Evolutionary conservation across 306 rosid genomes (phyloP).

Genomic region (Senna tora): DNA sequence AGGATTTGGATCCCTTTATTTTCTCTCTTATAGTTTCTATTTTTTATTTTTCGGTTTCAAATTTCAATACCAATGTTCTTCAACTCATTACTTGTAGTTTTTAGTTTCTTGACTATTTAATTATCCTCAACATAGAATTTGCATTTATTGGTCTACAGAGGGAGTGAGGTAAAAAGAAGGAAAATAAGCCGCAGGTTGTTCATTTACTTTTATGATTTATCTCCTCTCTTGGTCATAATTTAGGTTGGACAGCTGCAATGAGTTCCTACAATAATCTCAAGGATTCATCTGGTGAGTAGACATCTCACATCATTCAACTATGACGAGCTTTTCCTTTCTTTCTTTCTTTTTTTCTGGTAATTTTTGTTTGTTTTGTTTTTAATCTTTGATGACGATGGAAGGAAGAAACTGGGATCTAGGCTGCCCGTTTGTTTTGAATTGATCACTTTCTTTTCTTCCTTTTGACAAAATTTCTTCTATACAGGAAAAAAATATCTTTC

Average conservation of each 20-base stretch:
- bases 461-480: constrained; percentile 1
- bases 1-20: background rate
- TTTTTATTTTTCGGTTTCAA: background rate
- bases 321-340: constrained; percentile 29
- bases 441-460: constrained; percentile 8
- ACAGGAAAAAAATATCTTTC: background rate
- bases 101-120: constrained; percentile 23
- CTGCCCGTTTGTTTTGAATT: background rate
- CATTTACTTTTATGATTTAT: constrained; percentile 19
- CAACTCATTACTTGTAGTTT: background rate
- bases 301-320: constrained; percentile 23
- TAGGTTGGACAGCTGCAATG: constrained; percentile 78
- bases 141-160: constrained; percentile 21
- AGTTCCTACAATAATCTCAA: constrained; percentile 50
- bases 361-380: constrained; percentile 10
- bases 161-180: constrained; percentile 26
- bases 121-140: constrained; percentile 12
- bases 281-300: constrained; percentile 66
- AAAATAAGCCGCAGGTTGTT: background rate
- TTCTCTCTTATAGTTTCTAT: too few species aligned
- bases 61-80: background rate
- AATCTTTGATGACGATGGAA: constrained; percentile 18
- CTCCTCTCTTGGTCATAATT: constrained; percentile 23
- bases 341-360: background rate
- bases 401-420: constrained; percentile 14